Conservation (phyloP, 2,329 filamentous ascomycete species). For the Chalaropsis ovoidea region DNA sequence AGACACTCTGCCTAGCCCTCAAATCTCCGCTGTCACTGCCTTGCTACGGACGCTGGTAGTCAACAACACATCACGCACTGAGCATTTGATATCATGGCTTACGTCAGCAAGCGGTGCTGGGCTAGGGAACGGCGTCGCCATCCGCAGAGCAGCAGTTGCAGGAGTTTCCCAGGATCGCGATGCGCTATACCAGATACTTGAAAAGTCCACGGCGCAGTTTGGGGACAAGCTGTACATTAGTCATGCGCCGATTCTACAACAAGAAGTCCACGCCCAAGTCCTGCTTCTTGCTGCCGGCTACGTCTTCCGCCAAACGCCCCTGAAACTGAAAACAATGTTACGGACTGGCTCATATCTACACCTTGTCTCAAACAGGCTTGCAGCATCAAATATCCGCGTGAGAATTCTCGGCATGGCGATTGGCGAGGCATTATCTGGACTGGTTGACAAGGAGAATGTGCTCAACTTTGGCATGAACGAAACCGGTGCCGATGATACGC, state of each 20-base stretch:
- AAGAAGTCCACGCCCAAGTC: constrained; percentile 77
- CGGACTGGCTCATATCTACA: constrained; percentile 65
- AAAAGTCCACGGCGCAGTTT: constrained; percentile 63
- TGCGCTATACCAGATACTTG: constrained; percentile 47
- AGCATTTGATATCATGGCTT: constrained; percentile 54
- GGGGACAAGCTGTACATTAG: constrained; percentile 79
- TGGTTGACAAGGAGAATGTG: constrained; percentile 59
- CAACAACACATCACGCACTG: constrained; percentile 40
- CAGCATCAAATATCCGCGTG: constrained; percentile 61
- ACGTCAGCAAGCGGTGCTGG: constrained; percentile 54
- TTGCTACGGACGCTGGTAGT: constrained; percentile 44
- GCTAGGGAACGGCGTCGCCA: constrained; percentile 51
- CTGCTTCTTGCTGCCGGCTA: constrained; percentile 70
- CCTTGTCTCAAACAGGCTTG: constrained; percentile 74
- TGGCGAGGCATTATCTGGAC: constrained; percentile 57
- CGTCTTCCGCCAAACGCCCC: constrained; percentile 54
- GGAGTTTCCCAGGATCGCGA: constrained; percentile 45
- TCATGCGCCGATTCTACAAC: constrained; percentile 72
- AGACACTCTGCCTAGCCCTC: constrained; percentile 25
- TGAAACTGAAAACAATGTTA: constrained; percentile 57
- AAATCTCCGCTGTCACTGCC: constrained; percentile 48
- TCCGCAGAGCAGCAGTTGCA: constrained; percentile 56
- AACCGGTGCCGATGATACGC: constrained; percentile 59
- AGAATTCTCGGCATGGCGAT: constrained; percentile 82
- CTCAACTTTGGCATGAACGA: constrained; percentile 82